Evolutionary conservation across 78 protist genomes (phyloP).

Genomic region (Salpingoeca rosetta): DNA sequence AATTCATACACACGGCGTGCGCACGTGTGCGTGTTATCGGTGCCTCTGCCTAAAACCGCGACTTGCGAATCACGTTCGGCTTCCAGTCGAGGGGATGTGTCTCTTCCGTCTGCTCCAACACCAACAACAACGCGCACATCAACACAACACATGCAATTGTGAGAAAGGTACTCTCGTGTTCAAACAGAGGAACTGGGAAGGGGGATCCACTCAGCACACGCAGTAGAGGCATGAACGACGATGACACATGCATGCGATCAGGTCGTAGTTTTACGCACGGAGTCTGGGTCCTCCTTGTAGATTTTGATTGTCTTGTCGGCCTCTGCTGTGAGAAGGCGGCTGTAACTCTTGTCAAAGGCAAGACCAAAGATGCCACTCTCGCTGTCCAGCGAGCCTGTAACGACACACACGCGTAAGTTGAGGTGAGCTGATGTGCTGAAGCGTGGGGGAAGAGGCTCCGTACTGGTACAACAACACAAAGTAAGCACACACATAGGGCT

Average conservation of each 20-base stretch:
- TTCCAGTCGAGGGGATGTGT: background rate
- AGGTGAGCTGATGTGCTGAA: background rate
- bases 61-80: background rate
- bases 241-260: too few relatives aligned
- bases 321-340: constrained; percentile 85
- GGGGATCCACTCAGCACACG: too few relatives aligned
- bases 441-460: background rate
- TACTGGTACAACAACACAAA: background rate
- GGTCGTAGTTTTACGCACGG: too few relatives aligned
- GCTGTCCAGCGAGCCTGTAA: constrained; percentile 49
- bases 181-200: too few relatives aligned
- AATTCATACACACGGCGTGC: too few relatives aligned
- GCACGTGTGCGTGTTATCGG: too few relatives aligned
- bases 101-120: background rate
- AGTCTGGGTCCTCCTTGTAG: constrained; percentile 1
- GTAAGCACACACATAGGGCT: background rate
- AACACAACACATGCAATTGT: too few relatives aligned
- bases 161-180: too few relatives aligned
- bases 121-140: too few relatives aligned
- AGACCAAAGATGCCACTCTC: constrained; percentile 74
- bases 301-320: constrained; percentile 65
- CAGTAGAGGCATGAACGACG: too few relatives aligned
- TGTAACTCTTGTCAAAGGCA: constrained; percentile 85
- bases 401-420: background rate
- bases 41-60: background rate